phyloP scores from a whole-genome alignment of 176 grass and related monocot genomes.

The Rhynchospora breviuscula region DNA sequence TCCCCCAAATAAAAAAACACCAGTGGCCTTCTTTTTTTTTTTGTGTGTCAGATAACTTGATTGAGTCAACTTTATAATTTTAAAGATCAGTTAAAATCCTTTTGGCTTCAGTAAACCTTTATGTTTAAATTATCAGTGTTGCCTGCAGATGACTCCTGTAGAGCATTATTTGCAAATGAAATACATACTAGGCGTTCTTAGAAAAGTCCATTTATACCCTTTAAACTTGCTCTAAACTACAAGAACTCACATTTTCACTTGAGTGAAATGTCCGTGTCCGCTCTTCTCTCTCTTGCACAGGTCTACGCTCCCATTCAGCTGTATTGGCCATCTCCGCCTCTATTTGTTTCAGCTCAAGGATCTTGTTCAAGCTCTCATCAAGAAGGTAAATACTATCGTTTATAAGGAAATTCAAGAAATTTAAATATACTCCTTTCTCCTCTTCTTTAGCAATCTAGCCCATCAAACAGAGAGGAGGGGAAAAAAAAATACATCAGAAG shows the following conservation, averaged over 20 bases:
- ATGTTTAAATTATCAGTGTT: neutral
- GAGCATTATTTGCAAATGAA: neutral
- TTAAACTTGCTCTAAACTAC: conserved; percentile 10
- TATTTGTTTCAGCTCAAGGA: conserved; percentile 93
- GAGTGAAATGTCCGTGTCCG: conserved; percentile 78
- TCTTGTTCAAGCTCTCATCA: conserved; percentile 98
- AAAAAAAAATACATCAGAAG: neutral
- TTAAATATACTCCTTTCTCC: conserved; percentile 92
- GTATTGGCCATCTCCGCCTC: conserved; percentile 89
- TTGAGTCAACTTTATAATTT: neutral
- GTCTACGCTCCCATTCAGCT: conserved; percentile 65
- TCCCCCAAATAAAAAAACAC: neutral
- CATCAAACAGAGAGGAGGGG: conserved; percentile 10
- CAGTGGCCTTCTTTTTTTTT: neutral
- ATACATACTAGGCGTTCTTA: neutral
- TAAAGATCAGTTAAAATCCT: neutral
- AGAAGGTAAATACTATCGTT: conserved; percentile 99
- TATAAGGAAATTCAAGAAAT: conserved; percentile 96
- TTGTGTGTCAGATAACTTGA: neutral
- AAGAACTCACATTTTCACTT: conserved; percentile 74
- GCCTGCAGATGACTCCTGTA: neutral
- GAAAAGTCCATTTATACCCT: neutral
- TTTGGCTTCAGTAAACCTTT: neutral
- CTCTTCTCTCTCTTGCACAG: conserved; percentile 90
- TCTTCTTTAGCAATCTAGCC: conserved; percentile 83